Conservation (phyloP, 257 asterid species). For the Solanum virginianum region DNA sequence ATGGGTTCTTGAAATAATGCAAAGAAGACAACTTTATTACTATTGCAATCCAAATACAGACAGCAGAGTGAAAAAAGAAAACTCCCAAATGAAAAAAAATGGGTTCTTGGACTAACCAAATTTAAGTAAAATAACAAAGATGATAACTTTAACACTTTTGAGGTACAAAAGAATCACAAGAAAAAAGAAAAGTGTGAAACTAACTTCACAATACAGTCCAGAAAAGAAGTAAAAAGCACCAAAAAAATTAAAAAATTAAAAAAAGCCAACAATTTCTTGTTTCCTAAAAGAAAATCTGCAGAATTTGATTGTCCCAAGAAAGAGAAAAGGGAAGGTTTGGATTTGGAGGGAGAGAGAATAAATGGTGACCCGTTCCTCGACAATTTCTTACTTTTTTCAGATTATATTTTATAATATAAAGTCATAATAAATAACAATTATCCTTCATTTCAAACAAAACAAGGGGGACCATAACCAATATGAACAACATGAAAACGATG, state of each 20-base stretch:
- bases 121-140: not conserved
- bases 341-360: constrained; percentile 42
- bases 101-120: not conserved
- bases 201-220: not conserved
- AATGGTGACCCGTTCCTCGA: constrained; percentile 27
- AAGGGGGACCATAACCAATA: not conserved
- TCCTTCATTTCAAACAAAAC: not conserved
- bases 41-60: not conserved
- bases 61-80: not conserved
- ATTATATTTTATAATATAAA: not conserved
- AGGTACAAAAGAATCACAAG: constrained; percentile 3
- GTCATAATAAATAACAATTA: not conserved
- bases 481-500: not conserved
- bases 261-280: not conserved
- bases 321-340: constrained; percentile 50
- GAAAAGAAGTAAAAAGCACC: not conserved
- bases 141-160: not conserved
- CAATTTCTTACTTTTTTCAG: constrained; percentile 10
- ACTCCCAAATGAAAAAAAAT: not conserved
- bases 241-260: not conserved
- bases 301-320: constrained; percentile 36
- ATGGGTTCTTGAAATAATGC: not conserved
- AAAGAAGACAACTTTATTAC: not conserved
- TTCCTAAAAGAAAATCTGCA: not conserved
- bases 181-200: not conserved